Evolutionary conservation across 352 stramenopile species (phyloP).

Genomic region (Phytophthora palmivora): DNA sequence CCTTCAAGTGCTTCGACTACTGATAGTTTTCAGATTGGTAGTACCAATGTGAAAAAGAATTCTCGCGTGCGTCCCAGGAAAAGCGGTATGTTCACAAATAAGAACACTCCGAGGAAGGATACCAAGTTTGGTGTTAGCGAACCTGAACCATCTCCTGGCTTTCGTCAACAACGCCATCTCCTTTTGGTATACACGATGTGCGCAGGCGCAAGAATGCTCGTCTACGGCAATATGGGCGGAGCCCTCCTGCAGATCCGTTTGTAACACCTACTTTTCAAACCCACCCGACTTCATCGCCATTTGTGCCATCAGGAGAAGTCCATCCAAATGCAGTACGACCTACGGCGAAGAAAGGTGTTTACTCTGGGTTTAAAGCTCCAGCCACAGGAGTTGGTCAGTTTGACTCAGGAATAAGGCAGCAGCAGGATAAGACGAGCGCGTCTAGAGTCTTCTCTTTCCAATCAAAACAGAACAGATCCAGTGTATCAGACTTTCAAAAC

Average conservation of each 20-base stretch:
- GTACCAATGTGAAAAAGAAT: constrained; percentile 18
- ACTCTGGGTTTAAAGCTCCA: constrained; percentile 3
- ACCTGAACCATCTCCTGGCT: constrained; percentile 28
- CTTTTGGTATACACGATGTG: constrained; percentile 37
- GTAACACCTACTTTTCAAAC: constrained; percentile 49
- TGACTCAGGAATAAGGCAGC: background rate
- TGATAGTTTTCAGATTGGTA: constrained; percentile 41
- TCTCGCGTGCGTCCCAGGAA: constrained; percentile 26
- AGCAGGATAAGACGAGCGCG: constrained; percentile 2
- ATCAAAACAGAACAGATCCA: background rate
- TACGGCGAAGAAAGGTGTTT: constrained; percentile 15
- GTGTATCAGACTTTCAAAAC: background rate
- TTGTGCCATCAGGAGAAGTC: constrained; percentile 14
- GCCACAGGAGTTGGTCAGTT: background rate
- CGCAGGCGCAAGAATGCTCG: constrained; percentile 42
- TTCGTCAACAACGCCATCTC: constrained; percentile 27
- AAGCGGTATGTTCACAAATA: constrained; percentile 44
- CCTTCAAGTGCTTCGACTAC: background rate
- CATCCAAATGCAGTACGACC: constrained; percentile 10
- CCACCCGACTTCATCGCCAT: constrained; percentile 3
- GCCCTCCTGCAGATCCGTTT: constrained; percentile 53
- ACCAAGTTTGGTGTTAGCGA: constrained; percentile 16
- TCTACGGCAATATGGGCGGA: constrained; percentile 31
- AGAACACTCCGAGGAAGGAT: constrained; percentile 32
- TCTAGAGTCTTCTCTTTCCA: background rate